phyloP scores from a whole-genome alignment of 2,329 filamentous ascomycete genomes.

The Myotisia sp. region DNA sequence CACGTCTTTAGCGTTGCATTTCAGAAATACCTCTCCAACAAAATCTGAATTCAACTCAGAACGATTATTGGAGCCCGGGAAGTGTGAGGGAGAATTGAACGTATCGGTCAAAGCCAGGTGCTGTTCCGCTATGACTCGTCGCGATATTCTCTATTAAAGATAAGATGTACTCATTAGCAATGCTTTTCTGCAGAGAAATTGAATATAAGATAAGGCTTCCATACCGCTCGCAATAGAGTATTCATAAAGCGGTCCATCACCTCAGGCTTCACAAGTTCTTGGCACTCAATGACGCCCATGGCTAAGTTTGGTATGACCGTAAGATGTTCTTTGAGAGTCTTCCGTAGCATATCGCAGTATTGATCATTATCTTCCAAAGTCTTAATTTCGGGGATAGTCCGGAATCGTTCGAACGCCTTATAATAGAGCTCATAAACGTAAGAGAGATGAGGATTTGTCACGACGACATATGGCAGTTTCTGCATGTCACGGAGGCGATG shows the following conservation, averaged over 20 bases:
- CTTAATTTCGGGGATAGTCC: conserved; percentile 69
- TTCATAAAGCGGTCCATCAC: conserved; percentile 93
- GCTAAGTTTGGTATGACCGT: conserved; percentile 87
- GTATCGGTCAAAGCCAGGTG: conserved; percentile 91
- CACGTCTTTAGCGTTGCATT: conserved; percentile 80
- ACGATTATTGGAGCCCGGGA: conserved; percentile 58
- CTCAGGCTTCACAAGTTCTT: conserved; percentile 62
- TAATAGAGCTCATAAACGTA: conserved; percentile 96
- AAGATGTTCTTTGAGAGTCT: conserved; percentile 73
- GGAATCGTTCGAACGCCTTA: conserved; percentile 82
- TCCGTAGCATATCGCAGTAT: conserved; percentile 66
- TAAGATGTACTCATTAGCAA: background rate
- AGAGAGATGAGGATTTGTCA: conserved; percentile 86
- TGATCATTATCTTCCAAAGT: conserved; percentile 77
- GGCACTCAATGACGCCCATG: conserved; percentile 86
- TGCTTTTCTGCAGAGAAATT: background rate
- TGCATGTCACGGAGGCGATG: conserved; percentile 97
- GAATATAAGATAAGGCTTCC: conserved; percentile 16
- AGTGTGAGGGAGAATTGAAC: conserved; percentile 81
- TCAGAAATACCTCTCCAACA: conserved; percentile 88
- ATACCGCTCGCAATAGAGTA: conserved; percentile 72
- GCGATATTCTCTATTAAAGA: conserved; percentile 61
- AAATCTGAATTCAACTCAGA: conserved; percentile 58
- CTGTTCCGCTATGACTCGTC: conserved; percentile 92
- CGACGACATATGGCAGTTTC: conserved; percentile 84